Evolutionary conservation across 2,329 filamentous ascomycete genomes (phyloP), one percentile per base, ranked within the genome.

Genomic region (Blumeria graminis): DNA sequence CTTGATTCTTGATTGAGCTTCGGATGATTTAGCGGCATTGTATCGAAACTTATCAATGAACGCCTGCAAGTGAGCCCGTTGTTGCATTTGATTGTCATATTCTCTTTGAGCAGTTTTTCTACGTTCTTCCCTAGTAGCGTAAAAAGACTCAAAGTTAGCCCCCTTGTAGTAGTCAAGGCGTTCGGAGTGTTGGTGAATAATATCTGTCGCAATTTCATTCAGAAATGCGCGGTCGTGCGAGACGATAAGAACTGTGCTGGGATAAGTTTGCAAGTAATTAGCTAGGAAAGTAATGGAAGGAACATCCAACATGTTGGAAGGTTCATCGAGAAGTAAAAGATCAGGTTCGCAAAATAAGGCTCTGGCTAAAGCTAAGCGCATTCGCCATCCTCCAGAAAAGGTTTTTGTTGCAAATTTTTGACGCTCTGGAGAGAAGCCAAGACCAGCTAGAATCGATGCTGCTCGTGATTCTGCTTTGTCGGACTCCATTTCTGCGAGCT

Each of bases 21-120:
- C 92, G 8, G 90, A 94, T 0, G 92, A 95, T 70, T 98, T 98
- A 65, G 90, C 92, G 33, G 92, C 92, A 67, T 98, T 98, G 76
- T 98, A 98, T 56, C 92, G 81, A 76, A 98, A 98, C 72, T 98
- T 98, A 77, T 98, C 92, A 71, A 98, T 98, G 71, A 98, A 98
- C 33, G 86, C 82, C 73, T 98, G 92, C 60, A 98, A 72, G 74
- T 98, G 92, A 35, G 88, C 87, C 63, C 92, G 79, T 69, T 90
- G 81, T 0, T 77, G 87, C 87, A 96, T 94, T 68, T 98, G 92
- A 70, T 93, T 96, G 71, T 98, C 92, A 71, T 98, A 98, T 70
- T 98, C 92, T 65, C 87, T 83, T 75, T 92, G 90, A 46, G 89
- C 88, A 50, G 86, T 89, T 80, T 98, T 98, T 68, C 90, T 85